Base-by-base conservation (phyloP, 768 basidiomycete species). In the Neoboletus subvelutipes region DNA sequence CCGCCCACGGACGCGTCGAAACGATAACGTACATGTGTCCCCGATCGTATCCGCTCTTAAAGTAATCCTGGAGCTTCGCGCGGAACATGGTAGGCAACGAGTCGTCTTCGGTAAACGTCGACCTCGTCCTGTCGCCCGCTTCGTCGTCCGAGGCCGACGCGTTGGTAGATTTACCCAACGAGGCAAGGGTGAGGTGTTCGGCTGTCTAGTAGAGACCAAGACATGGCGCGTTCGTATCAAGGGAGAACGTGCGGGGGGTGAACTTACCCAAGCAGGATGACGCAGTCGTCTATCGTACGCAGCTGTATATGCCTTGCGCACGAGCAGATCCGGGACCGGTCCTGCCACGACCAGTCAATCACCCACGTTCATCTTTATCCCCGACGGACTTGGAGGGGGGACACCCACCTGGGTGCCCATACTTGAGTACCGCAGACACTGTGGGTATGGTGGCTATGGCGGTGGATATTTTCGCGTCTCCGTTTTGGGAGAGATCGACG, bases 41-140 rank as follows among this genome's bases (percentile, higher is more conserved):
- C 13, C 97, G 83, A 70, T 98, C 95, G 67, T 96, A 96, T 11
- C 94, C 94, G 67, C 94, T 96, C 57, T 80, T 80, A 71, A 94
- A 93, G 71, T 97, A 98, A 68, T 98, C 95, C 69, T 86, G 79
- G 62, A 98, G 74, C 59, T 82, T 86, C 0, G 95, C 88, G 20
- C 95, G 82, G 79, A 96, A 98, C 46, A 72, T 61, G 50, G 73
- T 75, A 0, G 96, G 96, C 13, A 98, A 70, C 2, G 81, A 80
- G 41, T 80, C 81, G 73, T 99, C 96, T 69, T 98, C 97, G 40
- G 76, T 72, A 74, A 99, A 99, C 1, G 76, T 77, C 39, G 90
- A 92, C 65, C 86, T 88, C 12, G 78, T 71, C 40, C 96, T 80
- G 69, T 96, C 92, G 1, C 81, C 92, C 1, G 62, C 61, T 42